phyloP scores from a whole-genome alignment of 805 yeast species.

The Maudiozyma pseudohumilis region DNA sequence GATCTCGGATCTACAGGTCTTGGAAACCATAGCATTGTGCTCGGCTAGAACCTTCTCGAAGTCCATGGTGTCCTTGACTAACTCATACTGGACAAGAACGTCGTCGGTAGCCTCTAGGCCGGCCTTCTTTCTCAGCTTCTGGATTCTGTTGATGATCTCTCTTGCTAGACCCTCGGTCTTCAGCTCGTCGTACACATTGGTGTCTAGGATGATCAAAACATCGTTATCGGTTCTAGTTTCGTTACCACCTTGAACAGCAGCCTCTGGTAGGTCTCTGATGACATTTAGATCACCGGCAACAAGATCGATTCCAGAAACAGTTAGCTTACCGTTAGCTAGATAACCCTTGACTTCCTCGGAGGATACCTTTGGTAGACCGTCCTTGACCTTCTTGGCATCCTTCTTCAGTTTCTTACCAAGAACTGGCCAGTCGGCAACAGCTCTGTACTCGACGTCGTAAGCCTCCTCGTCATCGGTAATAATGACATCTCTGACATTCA shows the following conservation, averaged over 20 bases:
- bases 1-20: slow-evolving; percentile 58
- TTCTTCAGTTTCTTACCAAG: slow-evolving; percentile 94
- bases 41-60: slow-evolving; percentile 50
- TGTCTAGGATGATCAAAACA: slow-evolving; percentile 82
- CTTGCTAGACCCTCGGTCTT: slow-evolving; percentile 93
- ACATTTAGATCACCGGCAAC: slow-evolving; percentile 84
- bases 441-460: slow-evolving; percentile 86
- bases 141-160: slow-evolving; percentile 93
- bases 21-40: slow-evolving; percentile 61
- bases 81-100: slow-evolving; percentile 71
- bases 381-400: slow-evolving; percentile 90
- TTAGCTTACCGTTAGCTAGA: slow-evolving; percentile 60
- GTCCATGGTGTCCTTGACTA: slow-evolving; percentile 52
- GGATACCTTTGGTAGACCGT: slow-evolving; percentile 73
- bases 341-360: slow-evolving; percentile 76
- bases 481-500: slow-evolving; percentile 80
- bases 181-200: slow-evolving; percentile 76
- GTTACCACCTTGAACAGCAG: slow-evolving; percentile 54
- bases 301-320: slow-evolving; percentile 83
- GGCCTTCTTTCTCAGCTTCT: slow-evolving; percentile 92
- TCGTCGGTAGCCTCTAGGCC: slow-evolving; percentile 94
- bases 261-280: slow-evolving; percentile 76
- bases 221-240: slow-evolving; percentile 85
- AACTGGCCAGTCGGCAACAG: slow-evolving; percentile 98
- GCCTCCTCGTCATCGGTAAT: slow-evolving; percentile 85